These are phyloP conservation scores for Mortierella sp. DNA, from an alignment of 371 early-diverging fungal genomes.

Conservation along the genomic window DNA sequence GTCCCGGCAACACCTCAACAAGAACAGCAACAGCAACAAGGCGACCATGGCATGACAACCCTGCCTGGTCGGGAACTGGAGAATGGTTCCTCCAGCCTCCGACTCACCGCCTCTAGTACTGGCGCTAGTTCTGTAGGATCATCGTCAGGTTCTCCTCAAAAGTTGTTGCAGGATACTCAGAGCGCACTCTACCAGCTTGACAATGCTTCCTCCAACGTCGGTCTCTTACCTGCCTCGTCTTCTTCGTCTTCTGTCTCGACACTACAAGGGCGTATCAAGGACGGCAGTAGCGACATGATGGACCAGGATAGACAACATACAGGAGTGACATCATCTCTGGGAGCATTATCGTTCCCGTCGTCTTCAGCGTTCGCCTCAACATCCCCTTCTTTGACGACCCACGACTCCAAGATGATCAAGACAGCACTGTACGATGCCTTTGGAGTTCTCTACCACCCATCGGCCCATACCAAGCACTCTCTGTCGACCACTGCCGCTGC, in stretches of 20 bases:
- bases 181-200: neutral
- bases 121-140: neutral
- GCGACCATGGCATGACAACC: neutral
- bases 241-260: neutral
- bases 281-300: neutral
- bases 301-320: constrained; percentile 20
- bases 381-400: constrained; percentile 20
- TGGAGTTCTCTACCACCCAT: constrained; percentile 52
- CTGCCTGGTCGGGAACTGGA: constrained; percentile 26
- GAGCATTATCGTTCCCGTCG: neutral
- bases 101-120: constrained; percentile 11
- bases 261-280: neutral
- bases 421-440: constrained; percentile 53
- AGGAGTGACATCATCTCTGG: constrained; percentile 23
- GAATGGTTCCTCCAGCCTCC: constrained; percentile 9
- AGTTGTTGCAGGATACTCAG: constrained; percentile 20
- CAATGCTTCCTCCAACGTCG: neutral
- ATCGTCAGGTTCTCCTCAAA: constrained; percentile 14
- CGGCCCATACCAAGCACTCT: constrained; percentile 52
- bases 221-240: neutral
- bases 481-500: constrained; percentile 31
- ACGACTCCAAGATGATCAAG: constrained; percentile 34
- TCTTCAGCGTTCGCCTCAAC: constrained; percentile 1
- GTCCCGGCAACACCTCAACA: constrained; percentile 14
- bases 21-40: constrained; percentile 22